These are phyloP conservation scores for Coemansia sp. DNA, from an alignment of 192 early-diverging fungal genomes.

Conservation along the genomic window DNA sequence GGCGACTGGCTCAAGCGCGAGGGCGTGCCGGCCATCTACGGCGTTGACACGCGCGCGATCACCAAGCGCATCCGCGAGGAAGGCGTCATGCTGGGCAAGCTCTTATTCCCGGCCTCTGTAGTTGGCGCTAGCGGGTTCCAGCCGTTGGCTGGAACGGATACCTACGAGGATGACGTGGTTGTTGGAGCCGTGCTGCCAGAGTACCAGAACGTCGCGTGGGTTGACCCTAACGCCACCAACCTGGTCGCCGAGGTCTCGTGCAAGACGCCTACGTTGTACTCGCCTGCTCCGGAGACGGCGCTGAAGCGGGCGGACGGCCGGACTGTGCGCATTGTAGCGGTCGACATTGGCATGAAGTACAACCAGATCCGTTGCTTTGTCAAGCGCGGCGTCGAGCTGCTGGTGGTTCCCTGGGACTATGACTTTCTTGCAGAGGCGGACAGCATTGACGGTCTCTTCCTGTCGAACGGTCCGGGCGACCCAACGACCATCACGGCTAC, in stretches of 20 bases:
- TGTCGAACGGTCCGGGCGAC: constrained; percentile 97
- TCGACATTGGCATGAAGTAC: constrained; percentile 98
- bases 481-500: constrained; percentile 78
- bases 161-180: constrained; percentile 30
- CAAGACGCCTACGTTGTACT: constrained; percentile 73
- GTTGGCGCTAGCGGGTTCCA: constrained; percentile 42
- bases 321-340: constrained; percentile 79
- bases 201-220: constrained; percentile 81
- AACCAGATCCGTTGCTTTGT: constrained; percentile 99
- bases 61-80: constrained; percentile 94
- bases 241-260: constrained; percentile 94
- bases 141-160: too few relatives aligned
- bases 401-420: constrained; percentile 95
- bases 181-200: constrained; percentile 55
- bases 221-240: constrained; percentile 90
- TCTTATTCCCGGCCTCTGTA: constrained; percentile 73
- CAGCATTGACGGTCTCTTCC: constrained; percentile 76
- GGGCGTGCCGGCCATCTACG: constrained; percentile 87
- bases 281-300: constrained; percentile 57
- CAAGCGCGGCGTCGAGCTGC: constrained; percentile 87
- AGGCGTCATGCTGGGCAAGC: constrained; percentile 87
- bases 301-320: constrained; percentile 52
- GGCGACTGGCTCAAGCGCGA: constrained; percentile 88
- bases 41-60: constrained; percentile 92
- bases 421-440: constrained; percentile 71